Evolutionary conservation across 805 yeast species (phyloP).

Genomic region (Candida alai): DNA sequence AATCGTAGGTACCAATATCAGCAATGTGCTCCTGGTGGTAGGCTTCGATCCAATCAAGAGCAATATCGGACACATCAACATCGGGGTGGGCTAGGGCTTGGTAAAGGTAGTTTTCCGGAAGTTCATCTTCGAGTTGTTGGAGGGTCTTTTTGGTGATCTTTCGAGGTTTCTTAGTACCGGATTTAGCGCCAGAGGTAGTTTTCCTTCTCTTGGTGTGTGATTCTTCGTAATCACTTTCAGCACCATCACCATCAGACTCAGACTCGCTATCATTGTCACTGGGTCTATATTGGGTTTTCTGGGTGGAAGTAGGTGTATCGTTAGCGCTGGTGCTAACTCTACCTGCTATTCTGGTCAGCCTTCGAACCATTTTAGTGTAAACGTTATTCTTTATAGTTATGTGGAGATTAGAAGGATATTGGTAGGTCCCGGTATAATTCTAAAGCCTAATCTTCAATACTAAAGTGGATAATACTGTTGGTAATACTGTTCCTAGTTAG

Average conservation of each 20-base stretch:
- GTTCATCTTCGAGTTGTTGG: slow-evolving; percentile 15
- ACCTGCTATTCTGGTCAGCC: no score
- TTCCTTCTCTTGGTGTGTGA: slow-evolving; percentile 4
- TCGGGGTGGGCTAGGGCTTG: slow-evolving; percentile 29
- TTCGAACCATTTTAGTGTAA: slow-evolving; percentile 8
- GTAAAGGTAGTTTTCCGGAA: slow-evolving; percentile 30
- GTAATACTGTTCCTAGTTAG: no score
- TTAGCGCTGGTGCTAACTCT: no score
- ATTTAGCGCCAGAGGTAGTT: slow-evolving; percentile 3
- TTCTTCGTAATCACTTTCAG: slow-evolving; percentile 13
- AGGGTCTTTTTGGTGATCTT: slow-evolving; percentile 3
- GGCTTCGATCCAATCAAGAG: slow-evolving; percentile 36
- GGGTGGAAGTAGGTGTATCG: no score
- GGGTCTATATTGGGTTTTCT: no score
- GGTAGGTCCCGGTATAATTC: no score
- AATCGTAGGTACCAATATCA: slow-evolving; percentile 35
- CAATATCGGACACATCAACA: slow-evolving; percentile 29
- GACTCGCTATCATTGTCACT: slow-evolving; percentile 8
- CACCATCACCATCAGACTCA: slow-evolving; percentile 11
- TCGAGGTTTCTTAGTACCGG: slow-evolving; percentile 9
- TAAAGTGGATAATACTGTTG: no score
- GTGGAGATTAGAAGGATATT: no score
- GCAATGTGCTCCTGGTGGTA: slow-evolving; percentile 20
- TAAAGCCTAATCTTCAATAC: no score
- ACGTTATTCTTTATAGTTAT: no score